phyloP scores from a whole-genome alignment of 2,329 filamentous ascomycete species.

The Berkeleyomyces basicola region DNA sequence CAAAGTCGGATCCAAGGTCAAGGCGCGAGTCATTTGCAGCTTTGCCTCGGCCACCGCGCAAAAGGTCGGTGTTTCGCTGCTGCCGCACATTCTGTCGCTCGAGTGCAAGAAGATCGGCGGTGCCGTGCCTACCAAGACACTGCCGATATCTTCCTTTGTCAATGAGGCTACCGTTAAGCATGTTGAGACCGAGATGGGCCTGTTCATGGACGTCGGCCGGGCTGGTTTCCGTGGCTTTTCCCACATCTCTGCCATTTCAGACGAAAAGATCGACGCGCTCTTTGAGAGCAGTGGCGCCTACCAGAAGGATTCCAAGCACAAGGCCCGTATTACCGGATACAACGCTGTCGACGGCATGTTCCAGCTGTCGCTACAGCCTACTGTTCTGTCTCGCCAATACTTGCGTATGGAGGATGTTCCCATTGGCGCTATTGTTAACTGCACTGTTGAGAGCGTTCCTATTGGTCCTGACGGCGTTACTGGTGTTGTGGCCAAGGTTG shows the following conservation, averaged over 20 bases:
- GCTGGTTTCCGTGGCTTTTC: slow-evolving; percentile 66
- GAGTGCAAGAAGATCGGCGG: slow-evolving; percentile 26
- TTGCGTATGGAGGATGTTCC: slow-evolving; percentile 82
- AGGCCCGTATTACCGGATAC: slow-evolving; percentile 70
- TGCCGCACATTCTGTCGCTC: slow-evolving; percentile 67
- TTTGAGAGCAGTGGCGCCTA: slow-evolving; percentile 62
- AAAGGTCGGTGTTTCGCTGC: slow-evolving; percentile 73
- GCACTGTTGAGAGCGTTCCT: slow-evolving; percentile 70
- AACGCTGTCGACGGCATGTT: slow-evolving; percentile 76
- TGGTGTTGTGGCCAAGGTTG: slow-evolving; percentile 67
- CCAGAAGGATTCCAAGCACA: slow-evolving; percentile 62
- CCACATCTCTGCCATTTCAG: slow-evolving; percentile 83
- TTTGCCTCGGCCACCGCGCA: slow-evolving; percentile 64
- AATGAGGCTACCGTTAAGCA: slow-evolving; percentile 64
- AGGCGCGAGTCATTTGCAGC: slow-evolving; percentile 73
- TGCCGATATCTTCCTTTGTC: slow-evolving; percentile 59
- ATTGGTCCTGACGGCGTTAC: slow-evolving; percentile 62
- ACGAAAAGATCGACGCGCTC: slow-evolving; percentile 73
- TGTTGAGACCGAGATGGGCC: slow-evolving; percentile 63
- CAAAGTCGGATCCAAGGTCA: slow-evolving; percentile 69
- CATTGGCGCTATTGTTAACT: slow-evolving; percentile 64
- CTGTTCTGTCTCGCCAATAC: slow-evolving; percentile 71
- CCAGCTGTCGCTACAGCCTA: slow-evolving; percentile 68
- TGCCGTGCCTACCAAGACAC: slow-evolving; percentile 35
- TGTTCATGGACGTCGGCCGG: slow-evolving; percentile 56